A percentile compares a stretch with the other conserved stretches of the same genome.
Conservation (phyloP, 2,329 filamentous ascomycete species). For the Cercospora brassicicola region DNA sequence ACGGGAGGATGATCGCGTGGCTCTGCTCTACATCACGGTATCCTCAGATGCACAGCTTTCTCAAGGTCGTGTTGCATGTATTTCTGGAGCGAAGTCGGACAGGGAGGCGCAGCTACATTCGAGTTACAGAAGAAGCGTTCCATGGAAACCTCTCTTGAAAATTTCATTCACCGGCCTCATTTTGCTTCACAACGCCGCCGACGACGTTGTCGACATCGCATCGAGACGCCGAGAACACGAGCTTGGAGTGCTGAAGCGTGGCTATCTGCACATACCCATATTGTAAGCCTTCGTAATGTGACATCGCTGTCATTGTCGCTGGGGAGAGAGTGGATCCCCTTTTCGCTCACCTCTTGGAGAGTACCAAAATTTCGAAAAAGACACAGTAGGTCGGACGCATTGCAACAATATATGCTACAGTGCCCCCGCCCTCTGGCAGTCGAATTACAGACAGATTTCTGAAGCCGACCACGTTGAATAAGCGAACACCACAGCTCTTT, state of each 20-base stretch:
- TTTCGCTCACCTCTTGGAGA: neutral
- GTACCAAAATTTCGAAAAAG: neutral
- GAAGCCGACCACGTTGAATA: neutral
- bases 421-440: neutral
- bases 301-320: neutral
- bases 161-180: neutral
- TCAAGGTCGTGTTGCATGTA: neutral
- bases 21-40: neutral
- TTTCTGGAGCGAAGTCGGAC: neutral
- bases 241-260: constrained; percentile 1
- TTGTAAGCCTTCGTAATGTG: neutral
- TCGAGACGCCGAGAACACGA: neutral
- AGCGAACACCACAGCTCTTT: neutral
- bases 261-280: constrained; percentile 13
- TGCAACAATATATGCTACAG: neutral
- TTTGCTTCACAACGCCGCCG: constrained; percentile 4
- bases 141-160: neutral
- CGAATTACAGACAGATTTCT: neutral
- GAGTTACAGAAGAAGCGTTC: neutral
- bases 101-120: neutral
- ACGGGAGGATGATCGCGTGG: neutral
- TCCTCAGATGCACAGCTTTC: neutral
- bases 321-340: neutral
- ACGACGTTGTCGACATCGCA: neutral
- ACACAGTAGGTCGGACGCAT: neutral